phyloP scores from a whole-genome alignment of 176 grass and related monocot species.

The Ensete ventricosum region DNA sequence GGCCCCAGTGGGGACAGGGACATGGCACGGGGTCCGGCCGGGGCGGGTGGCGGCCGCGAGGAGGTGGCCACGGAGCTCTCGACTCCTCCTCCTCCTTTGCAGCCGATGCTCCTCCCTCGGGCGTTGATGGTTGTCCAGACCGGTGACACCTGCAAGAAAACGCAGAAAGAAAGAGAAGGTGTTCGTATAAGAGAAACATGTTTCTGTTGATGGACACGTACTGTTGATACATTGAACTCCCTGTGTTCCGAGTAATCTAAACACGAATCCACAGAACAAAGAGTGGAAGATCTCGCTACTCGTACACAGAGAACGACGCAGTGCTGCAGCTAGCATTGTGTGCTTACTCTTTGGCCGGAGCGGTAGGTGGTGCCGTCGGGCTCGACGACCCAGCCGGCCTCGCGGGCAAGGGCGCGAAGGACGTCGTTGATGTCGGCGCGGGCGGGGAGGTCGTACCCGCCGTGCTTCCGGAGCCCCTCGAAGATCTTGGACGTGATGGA shows the following conservation, averaged over 20 bases:
- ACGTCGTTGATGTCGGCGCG: constrained; percentile 27
- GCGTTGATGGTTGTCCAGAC: background rate
- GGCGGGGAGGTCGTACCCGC: constrained; percentile 13
- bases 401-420: constrained; percentile 20
- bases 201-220: no score
- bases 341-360: background rate
- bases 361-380: constrained; percentile 28
- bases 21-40: background rate
- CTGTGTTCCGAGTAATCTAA: no score
- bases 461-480: constrained; percentile 10
- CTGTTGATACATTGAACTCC: no score
- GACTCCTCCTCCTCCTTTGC: background rate
- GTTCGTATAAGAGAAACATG: background rate
- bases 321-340: background rate
- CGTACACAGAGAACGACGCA: background rate
- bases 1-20: background rate
- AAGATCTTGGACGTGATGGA: constrained; percentile 13
- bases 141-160: background rate
- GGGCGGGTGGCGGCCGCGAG: background rate
- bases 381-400: constrained; percentile 22
- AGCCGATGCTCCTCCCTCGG: background rate
- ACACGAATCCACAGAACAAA: no score
- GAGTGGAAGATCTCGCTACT: no score
- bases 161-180: background rate
- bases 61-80: background rate